Evolutionary conservation across 805 yeast species (phyloP).

Genomic region (Saturnispora gosingensis): DNA sequence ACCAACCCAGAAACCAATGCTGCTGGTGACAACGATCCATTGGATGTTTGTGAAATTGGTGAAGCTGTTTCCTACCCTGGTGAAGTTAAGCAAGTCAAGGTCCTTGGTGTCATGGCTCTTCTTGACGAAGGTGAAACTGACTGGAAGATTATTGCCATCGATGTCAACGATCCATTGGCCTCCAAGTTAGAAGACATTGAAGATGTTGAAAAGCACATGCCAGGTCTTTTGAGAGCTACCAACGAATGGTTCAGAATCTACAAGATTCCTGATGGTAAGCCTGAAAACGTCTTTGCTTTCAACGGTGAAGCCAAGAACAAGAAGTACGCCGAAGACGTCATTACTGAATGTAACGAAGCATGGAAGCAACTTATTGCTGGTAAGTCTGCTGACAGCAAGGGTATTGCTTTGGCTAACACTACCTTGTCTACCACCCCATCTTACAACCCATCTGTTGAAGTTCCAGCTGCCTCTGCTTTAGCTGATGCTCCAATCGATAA

Average conservation of each 20-base stretch:
- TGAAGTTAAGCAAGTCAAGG: constrained; percentile 79
- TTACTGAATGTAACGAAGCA: constrained; percentile 73
- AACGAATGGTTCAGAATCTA: constrained; percentile 98
- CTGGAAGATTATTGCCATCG: constrained; percentile 88
- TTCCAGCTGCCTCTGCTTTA: constrained; percentile 64
- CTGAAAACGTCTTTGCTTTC: constrained; percentile 94
- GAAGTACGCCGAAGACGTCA: constrained; percentile 75
- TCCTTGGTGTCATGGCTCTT: constrained; percentile 88
- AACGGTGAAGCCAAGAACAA: constrained; percentile 85
- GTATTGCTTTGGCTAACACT: constrained; percentile 67
- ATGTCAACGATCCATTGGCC: constrained; percentile 83
- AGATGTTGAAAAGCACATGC: constrained; percentile 83
- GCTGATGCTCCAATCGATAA: constrained; percentile 93
- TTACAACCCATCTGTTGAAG: constrained; percentile 38
- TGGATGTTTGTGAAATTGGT: constrained; percentile 81
- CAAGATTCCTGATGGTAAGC: constrained; percentile 97
- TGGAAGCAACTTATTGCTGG: constrained; percentile 74
- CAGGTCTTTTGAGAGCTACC: constrained; percentile 88
- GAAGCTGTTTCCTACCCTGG: constrained; percentile 57
- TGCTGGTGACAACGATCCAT: constrained; percentile 79
- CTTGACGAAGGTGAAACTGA: constrained; percentile 89
- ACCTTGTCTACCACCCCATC: constrained; percentile 52
- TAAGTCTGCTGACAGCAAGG: constrained; percentile 47
- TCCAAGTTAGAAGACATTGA: constrained; percentile 78
- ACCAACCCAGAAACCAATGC: constrained; percentile 57